Evolutionary conservation across 192 early-diverging fungal genomes (phyloP).

Genomic region (Oehlia diaphana): DNA sequence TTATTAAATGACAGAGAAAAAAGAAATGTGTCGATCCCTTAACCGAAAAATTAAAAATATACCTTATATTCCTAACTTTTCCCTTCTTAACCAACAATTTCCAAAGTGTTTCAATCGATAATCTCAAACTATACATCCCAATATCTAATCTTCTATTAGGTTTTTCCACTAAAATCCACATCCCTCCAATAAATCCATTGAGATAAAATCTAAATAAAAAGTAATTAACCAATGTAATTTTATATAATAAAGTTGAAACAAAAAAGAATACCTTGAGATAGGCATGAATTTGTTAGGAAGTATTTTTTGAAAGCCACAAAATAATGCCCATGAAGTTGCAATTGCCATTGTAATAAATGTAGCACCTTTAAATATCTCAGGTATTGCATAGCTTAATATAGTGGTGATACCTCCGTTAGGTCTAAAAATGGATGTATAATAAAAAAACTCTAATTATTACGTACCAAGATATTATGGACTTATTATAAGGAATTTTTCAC

Average conservation of each 20-base stretch:
- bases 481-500: too few species aligned
- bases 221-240: background rate
- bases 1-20: background rate
- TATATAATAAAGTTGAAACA: background rate
- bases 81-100: constrained; percentile 34
- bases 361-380: constrained; percentile 6
- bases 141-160: constrained; percentile 29
- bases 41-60: background rate
- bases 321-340: constrained; percentile 20
- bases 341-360: constrained; percentile 27
- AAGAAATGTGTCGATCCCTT: background rate
- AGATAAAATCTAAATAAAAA: constrained; percentile 31
- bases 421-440: background rate
- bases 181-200: constrained; percentile 35
- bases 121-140: constrained; percentile 34
- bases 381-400: background rate
- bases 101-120: constrained; percentile 36
- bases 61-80: constrained; percentile 18
- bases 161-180: constrained; percentile 37
- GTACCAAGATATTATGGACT: too few species aligned
- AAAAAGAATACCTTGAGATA: constrained; percentile 6
- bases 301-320: constrained; percentile 25
- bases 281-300: constrained; percentile 28
- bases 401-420: background rate
- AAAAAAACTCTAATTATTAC: background rate